Evolutionary conservation across 306 rosid genomes (phyloP).

Genomic region (Cyclanthera cordifolia): DNA sequence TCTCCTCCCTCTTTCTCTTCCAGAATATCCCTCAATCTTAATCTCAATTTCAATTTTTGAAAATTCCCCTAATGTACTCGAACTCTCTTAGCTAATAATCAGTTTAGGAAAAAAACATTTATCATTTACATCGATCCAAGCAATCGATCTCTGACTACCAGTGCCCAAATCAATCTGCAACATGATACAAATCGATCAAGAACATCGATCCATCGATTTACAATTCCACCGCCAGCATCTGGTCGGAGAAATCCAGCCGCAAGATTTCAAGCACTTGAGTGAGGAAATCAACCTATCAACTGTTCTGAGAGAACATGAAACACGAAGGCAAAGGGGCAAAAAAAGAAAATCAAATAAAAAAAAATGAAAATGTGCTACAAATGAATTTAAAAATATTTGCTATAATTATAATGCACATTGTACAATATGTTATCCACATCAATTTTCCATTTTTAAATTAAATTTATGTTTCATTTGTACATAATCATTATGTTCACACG

Average conservation of each 20-base stretch:
- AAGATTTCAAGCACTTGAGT: slow-evolving; percentile 17
- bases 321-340: slow-evolving; percentile 28
- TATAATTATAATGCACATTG: too few relatives aligned
- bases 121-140: slow-evolving; percentile 45
- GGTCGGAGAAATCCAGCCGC: slow-evolving; percentile 24
- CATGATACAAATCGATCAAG: slow-evolving; percentile 44
- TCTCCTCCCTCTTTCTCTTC: slow-evolving; percentile 21
- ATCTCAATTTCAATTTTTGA: slow-evolving; percentile 21
- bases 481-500: too few relatives aligned
- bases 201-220: slow-evolving; percentile 27
- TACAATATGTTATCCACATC: too few relatives aligned
- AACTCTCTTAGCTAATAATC: slow-evolving; percentile 28
- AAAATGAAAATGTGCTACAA: too few relatives aligned
- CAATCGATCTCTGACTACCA: slow-evolving; percentile 38
- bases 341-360: too few relatives aligned
- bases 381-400: too few relatives aligned
- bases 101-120: slow-evolving; percentile 36
- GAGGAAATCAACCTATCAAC: slow-evolving; percentile 36
- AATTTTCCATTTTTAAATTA: too few relatives aligned
- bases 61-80: not conserved
- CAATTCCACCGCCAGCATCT: slow-evolving; percentile 22
- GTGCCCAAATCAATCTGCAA: slow-evolving; percentile 29
- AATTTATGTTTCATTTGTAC: too few relatives aligned
- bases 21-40: slow-evolving; percentile 15
- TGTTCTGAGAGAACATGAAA: slow-evolving; percentile 36